Conservation (phyloP, 257 asterid genomes). For the Capsicum baccatum region DNA sequence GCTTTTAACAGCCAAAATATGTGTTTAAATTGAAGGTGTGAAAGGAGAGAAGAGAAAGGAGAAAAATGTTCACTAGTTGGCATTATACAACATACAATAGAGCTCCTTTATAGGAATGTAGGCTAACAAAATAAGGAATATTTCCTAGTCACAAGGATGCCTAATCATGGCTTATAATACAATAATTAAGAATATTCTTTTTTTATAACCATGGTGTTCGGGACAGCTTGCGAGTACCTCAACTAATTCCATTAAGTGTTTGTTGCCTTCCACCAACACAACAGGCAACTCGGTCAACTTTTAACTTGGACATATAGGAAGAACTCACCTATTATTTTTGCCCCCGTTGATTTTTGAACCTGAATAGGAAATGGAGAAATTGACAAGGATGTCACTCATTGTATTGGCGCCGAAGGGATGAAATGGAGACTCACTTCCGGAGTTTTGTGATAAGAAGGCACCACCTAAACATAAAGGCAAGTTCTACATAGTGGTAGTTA, state of each 20-base stretch:
- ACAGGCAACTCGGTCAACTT: background rate
- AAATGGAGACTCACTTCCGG: too few relatives aligned
- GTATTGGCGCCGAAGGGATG: too few relatives aligned
- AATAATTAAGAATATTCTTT: background rate
- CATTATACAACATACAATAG: background rate
- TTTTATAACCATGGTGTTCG: background rate
- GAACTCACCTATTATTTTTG: background rate
- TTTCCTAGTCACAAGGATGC: background rate
- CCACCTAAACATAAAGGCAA: too few relatives aligned
- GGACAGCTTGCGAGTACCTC: background rate
- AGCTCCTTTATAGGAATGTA: conserved; percentile 24
- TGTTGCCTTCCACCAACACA: background rate
- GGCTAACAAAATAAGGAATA: background rate
- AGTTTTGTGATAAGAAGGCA: too few relatives aligned
- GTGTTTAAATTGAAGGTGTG: background rate
- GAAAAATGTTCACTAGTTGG: background rate
- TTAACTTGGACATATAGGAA: background rate
- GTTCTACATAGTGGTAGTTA: too few relatives aligned
- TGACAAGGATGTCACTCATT: too few relatives aligned
- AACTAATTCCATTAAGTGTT: background rate
- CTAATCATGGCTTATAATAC: too few relatives aligned
- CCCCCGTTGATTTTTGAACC: background rate
- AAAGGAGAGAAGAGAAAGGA: background rate
- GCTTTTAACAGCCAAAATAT: conserved; percentile 6
- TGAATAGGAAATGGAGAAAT: too few relatives aligned